phyloP scores from a whole-genome alignment of 108 stramenopile species.

The Discostella pseudostelligera region DNA sequence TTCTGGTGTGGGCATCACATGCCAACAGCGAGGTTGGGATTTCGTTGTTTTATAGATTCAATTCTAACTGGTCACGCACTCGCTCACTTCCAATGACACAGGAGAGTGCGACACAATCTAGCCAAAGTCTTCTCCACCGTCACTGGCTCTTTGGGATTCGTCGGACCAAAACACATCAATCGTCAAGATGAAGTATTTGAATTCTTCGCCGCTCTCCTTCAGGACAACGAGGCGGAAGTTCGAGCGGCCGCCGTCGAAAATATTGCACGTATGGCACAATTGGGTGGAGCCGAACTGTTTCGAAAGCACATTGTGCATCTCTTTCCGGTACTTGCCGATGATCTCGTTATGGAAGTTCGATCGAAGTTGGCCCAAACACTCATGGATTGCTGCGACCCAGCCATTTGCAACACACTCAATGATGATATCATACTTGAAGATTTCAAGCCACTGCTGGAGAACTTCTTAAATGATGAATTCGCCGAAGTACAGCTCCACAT shows the following conservation, averaged over 20 bases:
- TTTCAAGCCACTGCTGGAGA: conserved; percentile 79
- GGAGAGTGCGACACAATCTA: conserved; percentile 92
- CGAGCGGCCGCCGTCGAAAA: conserved; percentile 89
- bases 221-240: conserved; percentile 93
- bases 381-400: conserved; percentile 80
- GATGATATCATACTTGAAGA: conserved; percentile 77
- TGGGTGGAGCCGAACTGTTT: conserved; percentile 78
- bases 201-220: conserved; percentile 79
- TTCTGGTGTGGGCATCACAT: no score
- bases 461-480: conserved; percentile 86
- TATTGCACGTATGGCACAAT: conserved; percentile 79
- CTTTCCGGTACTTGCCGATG: conserved; percentile 63
- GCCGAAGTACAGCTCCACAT: conserved; percentile 90
- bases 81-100: no score
- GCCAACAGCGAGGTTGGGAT: no score
- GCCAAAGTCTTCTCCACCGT: conserved; percentile 82
- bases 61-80: no score
- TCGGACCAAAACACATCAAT: conserved; percentile 21
- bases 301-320: conserved; percentile 64
- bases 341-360: conserved; percentile 61
- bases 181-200: conserved; percentile 57
- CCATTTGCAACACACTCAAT: conserved; percentile 56
- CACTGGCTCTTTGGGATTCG: conserved; percentile 66
- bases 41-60: no score
- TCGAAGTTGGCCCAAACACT: conserved; percentile 48